Conservation (phyloP, 2,329 filamentous ascomycete species). For the Xylariaceae sp. region DNA sequence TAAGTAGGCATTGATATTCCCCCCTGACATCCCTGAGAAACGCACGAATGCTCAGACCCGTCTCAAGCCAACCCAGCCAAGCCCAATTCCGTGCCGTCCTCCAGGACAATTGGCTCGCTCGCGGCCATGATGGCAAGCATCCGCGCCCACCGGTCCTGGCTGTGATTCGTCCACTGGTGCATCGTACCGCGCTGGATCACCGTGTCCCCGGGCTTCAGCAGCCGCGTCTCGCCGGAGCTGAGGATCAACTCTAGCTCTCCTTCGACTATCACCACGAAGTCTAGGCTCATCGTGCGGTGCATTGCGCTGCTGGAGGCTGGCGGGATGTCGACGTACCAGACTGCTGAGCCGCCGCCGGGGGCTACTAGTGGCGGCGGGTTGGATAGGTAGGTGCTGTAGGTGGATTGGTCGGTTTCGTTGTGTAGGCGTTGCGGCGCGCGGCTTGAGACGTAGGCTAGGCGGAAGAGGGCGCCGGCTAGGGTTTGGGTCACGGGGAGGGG, state of each 20-base stretch:
- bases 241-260: constrained; percentile 17
- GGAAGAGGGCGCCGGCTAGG: background rate
- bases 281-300: constrained; percentile 17
- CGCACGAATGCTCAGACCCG: background rate
- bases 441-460: constrained; percentile 6
- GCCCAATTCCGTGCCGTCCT: constrained; percentile 1
- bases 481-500: background rate
- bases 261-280: constrained; percentile 16
- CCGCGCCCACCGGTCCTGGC: constrained; percentile 1
- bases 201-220: constrained; percentile 10
- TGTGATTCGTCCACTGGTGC: constrained; percentile 1
- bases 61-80: background rate
- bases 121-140: background rate
- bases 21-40: too few relatives aligned
- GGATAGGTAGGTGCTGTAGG: background rate
- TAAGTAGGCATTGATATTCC: too few relatives aligned
- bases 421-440: background rate
- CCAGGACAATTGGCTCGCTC: constrained; percentile 1
- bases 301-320: constrained; percentile 7
- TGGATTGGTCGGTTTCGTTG: background rate
- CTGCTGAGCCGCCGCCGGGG: constrained; percentile 7
- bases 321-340: constrained; percentile 14
- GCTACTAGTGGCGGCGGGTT: background rate
- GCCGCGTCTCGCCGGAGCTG: constrained; percentile 15
- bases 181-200: background rate